Percentiles rank a stretch among this genome's conserved stretches.
Conservation (phyloP, 2,329 filamentous ascomycete species). For the Ophiostoma novo-ulmi region DNA sequence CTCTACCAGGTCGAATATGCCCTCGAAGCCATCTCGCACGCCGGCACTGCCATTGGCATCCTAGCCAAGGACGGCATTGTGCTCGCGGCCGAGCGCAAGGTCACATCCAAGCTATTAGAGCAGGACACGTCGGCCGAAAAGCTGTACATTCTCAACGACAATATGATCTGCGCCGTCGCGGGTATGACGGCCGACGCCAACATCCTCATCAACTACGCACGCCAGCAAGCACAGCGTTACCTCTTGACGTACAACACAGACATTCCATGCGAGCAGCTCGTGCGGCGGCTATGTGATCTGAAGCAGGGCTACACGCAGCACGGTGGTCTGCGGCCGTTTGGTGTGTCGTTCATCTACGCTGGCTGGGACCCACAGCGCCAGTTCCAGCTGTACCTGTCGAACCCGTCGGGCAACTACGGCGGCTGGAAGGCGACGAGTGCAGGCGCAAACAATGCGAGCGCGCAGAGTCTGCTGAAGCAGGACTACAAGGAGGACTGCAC, state of each 20-base stretch:
- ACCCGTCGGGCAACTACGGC: conserved; percentile 97
- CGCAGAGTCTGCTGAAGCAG: conserved; percentile 94
- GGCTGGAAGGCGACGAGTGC: conserved; percentile 99
- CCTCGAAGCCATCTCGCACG: conserved; percentile 96
- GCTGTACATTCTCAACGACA: conserved; percentile 98
- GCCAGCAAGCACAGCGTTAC: conserved; percentile 93
- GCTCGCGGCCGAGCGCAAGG: conserved; percentile 94
- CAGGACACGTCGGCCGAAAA: conserved; percentile 99
- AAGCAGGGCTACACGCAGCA: conserved; percentile 99
- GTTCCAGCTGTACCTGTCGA: conserved; percentile 99
- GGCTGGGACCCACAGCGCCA: conserved; percentile 93
- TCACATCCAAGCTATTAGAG: conserved; percentile 97
- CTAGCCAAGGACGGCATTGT: conserved; percentile 98
- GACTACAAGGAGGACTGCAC: conserved; percentile 99
- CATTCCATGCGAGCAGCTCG: conserved; percentile 97
- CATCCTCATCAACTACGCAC: conserved; percentile 99
- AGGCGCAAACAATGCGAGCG: conserved; percentile 95
- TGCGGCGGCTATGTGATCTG: conserved; percentile 90
- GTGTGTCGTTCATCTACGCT: conserved; percentile 98
- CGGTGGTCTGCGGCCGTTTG: conserved; percentile 94
- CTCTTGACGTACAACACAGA: conserved; percentile 99
- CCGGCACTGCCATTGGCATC: conserved; percentile 93
- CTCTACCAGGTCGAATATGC: conserved; percentile 99
- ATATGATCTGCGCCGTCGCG: conserved; percentile 99
- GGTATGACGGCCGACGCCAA: conserved; percentile 99